Conservation (phyloP, 768 basidiomycete species). For the Termitomyces heimii region DNA sequence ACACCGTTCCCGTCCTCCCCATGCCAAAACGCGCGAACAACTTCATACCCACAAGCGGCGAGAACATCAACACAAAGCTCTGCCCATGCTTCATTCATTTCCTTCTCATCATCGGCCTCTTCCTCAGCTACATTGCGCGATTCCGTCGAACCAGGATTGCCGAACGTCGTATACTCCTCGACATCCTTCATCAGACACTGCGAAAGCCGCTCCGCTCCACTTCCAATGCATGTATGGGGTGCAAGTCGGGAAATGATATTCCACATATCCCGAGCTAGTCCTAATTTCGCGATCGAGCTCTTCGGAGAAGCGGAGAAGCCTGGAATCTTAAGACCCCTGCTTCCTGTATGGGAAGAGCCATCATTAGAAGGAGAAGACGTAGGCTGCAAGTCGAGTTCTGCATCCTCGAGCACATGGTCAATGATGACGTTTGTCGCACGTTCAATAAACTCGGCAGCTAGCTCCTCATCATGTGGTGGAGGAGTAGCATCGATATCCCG, state of each 20-base stretch:
- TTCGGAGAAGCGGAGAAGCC: conserved; percentile 1
- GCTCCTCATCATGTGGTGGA: conserved; percentile 26
- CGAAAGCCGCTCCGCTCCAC: conserved; percentile 41
- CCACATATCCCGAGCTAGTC: conserved; percentile 57
- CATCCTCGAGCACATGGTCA: conserved; percentile 39
- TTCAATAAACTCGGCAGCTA: conserved; percentile 29
- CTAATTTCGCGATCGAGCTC: conserved; percentile 40
- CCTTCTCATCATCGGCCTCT: conserved; percentile 21
- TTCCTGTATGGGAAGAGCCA: conserved; percentile 9
- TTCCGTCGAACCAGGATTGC: background rate
- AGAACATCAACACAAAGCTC: conserved; percentile 51
- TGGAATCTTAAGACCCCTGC: conserved; percentile 9
- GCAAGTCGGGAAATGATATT: conserved; percentile 34
- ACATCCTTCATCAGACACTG: conserved; percentile 43
- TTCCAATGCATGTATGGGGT: conserved; percentile 32
- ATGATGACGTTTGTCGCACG: conserved; percentile 37
- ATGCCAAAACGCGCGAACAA: conserved; percentile 51
- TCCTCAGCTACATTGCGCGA: background rate
- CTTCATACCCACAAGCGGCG: conserved; percentile 38
- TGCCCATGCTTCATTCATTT: conserved; percentile 53
- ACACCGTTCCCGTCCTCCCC: conserved; percentile 14
- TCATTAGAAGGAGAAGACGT: conserved; percentile 11
- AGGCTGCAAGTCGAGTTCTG: conserved; percentile 31
- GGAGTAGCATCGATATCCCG: conserved; percentile 23
- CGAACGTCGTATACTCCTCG: conserved; percentile 32